phyloP scores from a whole-genome alignment of 2,329 filamentous ascomycete genomes.

The Metarhizium humberi region DNA sequence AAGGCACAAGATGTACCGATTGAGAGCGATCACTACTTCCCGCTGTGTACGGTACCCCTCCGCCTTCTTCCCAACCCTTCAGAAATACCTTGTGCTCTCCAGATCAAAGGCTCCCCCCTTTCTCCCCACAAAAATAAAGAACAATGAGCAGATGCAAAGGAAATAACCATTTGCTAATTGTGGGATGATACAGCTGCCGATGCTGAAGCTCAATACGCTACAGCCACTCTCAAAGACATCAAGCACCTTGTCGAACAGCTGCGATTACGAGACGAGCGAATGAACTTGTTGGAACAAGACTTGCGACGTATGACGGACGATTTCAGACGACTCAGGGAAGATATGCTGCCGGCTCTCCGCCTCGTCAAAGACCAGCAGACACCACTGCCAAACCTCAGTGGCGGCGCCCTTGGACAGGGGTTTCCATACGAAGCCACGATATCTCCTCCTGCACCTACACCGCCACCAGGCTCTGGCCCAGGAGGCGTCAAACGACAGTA shows the following conservation, averaged over 20 bases:
- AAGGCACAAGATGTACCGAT: constrained; percentile 85
- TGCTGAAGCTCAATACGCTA: constrained; percentile 73
- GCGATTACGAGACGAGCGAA: constrained; percentile 80
- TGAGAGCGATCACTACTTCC: constrained; percentile 89
- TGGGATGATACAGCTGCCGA: constrained; percentile 61
- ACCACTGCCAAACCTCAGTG: constrained; percentile 55
- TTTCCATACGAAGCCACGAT: constrained; percentile 41
- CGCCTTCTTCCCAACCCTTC: not conserved
- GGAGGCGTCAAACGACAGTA: constrained; percentile 58
- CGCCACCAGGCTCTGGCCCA: constrained; percentile 39
- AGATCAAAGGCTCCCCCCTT: not conserved
- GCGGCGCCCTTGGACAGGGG: constrained; percentile 19
- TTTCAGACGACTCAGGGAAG: constrained; percentile 79
- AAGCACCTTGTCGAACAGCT: constrained; percentile 84
- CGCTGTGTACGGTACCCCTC: constrained; percentile 57
- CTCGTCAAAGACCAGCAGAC: constrained; percentile 88
- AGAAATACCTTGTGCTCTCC: not conserved
- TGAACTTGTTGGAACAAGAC: constrained; percentile 74
- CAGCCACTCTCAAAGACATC: constrained; percentile 87
- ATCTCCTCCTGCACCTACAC: constrained; percentile 49
- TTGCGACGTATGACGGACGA: constrained; percentile 78
- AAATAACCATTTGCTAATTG: constrained; percentile 10
- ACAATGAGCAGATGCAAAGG: not conserved
- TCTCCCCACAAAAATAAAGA: too few species aligned
- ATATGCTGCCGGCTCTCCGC: constrained; percentile 81